A percentile compares a stretch with the other conserved stretches of the same genome.
Evolutionary conservation across 352 stramenopile genomes (phyloP).

Genomic region (Discostella stelligera): DNA sequence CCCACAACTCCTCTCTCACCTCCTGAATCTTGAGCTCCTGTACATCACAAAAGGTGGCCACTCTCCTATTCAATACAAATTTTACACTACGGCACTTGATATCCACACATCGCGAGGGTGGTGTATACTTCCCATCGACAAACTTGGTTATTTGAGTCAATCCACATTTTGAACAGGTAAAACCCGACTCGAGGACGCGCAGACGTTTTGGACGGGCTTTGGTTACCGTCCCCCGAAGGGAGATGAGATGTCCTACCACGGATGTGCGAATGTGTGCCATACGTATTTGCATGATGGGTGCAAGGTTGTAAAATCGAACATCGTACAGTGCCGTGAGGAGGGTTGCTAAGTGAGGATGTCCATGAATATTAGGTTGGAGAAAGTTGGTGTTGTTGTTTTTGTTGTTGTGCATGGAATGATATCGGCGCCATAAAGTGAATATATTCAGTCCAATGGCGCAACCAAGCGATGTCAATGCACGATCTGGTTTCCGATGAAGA

Average conservation of each 20-base stretch:
- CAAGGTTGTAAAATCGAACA: conserved; percentile 43
- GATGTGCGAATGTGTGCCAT: conserved; percentile 75
- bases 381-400: conserved; percentile 4
- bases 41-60: conserved; percentile 69
- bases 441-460: conserved; percentile 50
- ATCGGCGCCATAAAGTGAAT: conserved; percentile 40
- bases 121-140: conserved; percentile 66
- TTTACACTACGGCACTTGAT: conserved; percentile 54
- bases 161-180: conserved; percentile 76
- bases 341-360: conserved; percentile 33
- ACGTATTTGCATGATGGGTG: conserved; percentile 33
- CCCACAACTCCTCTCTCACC: conserved; percentile 65
- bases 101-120: conserved; percentile 64
- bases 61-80: conserved; percentile 67
- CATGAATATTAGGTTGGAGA: conserved; percentile 27
- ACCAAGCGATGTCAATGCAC: conserved; percentile 42
- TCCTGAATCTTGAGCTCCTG: conserved; percentile 84
- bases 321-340: conserved; percentile 33
- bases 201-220: conserved; percentile 75
- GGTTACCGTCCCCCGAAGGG: conserved; percentile 72
- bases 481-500: conserved; percentile 44
- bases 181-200: conserved; percentile 63
- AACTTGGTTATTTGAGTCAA: conserved; percentile 55
- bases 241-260: conserved; percentile 62
- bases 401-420: conserved; percentile 25